phyloP scores from a whole-genome alignment of 805 yeast genomes.

The Phaffomyces antillensis region DNA sequence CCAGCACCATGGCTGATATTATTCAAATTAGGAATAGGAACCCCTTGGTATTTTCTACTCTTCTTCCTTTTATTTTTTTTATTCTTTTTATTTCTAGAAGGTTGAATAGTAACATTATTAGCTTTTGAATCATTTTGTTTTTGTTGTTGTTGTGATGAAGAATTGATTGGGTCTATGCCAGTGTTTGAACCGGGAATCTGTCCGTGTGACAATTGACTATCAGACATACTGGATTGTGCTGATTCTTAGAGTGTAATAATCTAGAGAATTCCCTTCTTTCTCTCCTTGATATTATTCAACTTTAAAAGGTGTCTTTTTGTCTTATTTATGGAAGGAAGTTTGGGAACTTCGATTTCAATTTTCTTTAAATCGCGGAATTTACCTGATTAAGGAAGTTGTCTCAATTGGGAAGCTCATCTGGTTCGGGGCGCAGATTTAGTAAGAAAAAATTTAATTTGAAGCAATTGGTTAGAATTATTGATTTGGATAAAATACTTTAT shows the following conservation, averaged over 20 bases:
- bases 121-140: not conserved
- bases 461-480: not conserved
- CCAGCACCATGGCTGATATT: too few species aligned
- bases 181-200: not conserved
- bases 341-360: not conserved
- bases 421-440: not conserved
- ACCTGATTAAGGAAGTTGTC: not conserved
- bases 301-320: too few species aligned
- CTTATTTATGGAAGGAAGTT: too few species aligned
- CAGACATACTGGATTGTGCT: not conserved
- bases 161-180: too few species aligned
- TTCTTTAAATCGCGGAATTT: not conserved
- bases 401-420: not conserved
- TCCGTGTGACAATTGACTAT: constrained; percentile 6
- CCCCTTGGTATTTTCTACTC: not conserved
- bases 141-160: not conserved
- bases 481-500: too few species aligned
- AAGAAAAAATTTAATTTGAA: not conserved
- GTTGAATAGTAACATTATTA: not conserved
- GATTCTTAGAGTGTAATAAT: not conserved
- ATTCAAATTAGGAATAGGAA: not conserved
- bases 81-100: constrained; percentile 5
- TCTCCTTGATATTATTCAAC: too few species aligned
- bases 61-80: constrained; percentile 6
- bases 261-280: not conserved